Conservation (phyloP, 2,329 filamentous ascomycete genomes). For the Didymella segeticola region DNA sequence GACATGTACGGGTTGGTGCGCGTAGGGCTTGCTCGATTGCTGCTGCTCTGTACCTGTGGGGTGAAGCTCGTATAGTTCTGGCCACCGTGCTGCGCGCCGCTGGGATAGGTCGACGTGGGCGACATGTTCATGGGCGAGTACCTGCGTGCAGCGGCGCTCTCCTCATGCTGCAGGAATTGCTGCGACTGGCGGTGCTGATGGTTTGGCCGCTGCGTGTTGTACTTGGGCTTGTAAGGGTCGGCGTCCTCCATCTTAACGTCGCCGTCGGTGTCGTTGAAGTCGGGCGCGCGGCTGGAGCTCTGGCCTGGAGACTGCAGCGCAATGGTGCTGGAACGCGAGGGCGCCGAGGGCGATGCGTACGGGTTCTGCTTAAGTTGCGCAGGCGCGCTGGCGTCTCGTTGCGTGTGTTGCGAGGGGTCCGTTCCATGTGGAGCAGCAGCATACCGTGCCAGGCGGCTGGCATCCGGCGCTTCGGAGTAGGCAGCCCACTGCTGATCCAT, state of each 20-base stretch:
- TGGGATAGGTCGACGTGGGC: constrained; percentile 78
- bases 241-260: constrained; percentile 79
- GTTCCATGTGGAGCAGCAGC: constrained; percentile 46
- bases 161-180: constrained; percentile 74
- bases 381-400: constrained; percentile 40
- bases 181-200: constrained; percentile 79
- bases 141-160: constrained; percentile 83
- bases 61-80: constrained; percentile 53
- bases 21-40: constrained; percentile 80
- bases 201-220: constrained; percentile 74
- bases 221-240: constrained; percentile 87
- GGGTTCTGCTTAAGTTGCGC: constrained; percentile 45
- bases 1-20: constrained; percentile 67
- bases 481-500: constrained; percentile 51
- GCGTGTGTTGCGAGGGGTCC: constrained; percentile 42
- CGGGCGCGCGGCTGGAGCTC: constrained; percentile 38
- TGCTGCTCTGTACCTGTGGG: constrained; percentile 47
- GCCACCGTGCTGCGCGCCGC: constrained; percentile 61
- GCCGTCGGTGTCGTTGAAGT: constrained; percentile 53
- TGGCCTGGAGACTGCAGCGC: constrained; percentile 27
- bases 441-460: constrained; percentile 48
- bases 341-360: constrained; percentile 33
- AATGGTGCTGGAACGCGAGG: constrained; percentile 16
- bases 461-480: constrained; percentile 43
- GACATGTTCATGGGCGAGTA: constrained; percentile 98